Conservation (phyloP, 345 rosid species). For the Noccaea bulbosa region DNA sequence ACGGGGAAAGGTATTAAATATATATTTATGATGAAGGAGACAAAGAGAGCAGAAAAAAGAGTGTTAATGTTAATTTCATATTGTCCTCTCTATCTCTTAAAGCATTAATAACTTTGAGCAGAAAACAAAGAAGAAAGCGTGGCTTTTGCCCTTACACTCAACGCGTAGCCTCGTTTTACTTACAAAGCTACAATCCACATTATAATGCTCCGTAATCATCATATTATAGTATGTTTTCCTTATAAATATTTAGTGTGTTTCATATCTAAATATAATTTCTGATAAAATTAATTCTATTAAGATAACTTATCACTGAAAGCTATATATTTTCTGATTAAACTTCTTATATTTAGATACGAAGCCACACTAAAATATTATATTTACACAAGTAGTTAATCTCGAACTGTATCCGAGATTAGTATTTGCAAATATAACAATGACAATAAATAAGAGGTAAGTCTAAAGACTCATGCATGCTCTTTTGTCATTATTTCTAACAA, state of each 20-base stretch:
- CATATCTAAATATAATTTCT: neutral
- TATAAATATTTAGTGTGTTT: neutral
- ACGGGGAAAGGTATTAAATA: neutral
- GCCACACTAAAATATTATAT: no score
- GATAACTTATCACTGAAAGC: no score
- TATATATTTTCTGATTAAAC: no score
- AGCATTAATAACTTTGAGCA: conserved; percentile 12
- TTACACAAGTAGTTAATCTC: no score
- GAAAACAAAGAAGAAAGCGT: conserved; percentile 22
- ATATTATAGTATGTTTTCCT: no score
- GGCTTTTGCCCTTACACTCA: conserved; percentile 11
- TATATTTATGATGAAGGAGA: conserved; percentile 20
- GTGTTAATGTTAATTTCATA: conserved; percentile 5
- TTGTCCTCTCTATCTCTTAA: conserved; percentile 14
- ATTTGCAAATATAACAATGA: no score
- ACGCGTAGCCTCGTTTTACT: conserved; percentile 15
- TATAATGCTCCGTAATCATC: no score
- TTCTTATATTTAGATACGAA: no score
- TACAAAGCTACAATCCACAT: neutral
- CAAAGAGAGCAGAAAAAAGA: conserved; percentile 13
- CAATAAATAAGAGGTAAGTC: no score
- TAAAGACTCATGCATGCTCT: no score
- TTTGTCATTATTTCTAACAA: conserved; percentile 40
- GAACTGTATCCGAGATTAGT: no score
- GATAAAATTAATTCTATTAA: no score